These are phyloP conservation scores for Komagataea norvegica DNA, from an alignment of 1,139 yeast genomes.

Conservation along the genomic window DNA sequence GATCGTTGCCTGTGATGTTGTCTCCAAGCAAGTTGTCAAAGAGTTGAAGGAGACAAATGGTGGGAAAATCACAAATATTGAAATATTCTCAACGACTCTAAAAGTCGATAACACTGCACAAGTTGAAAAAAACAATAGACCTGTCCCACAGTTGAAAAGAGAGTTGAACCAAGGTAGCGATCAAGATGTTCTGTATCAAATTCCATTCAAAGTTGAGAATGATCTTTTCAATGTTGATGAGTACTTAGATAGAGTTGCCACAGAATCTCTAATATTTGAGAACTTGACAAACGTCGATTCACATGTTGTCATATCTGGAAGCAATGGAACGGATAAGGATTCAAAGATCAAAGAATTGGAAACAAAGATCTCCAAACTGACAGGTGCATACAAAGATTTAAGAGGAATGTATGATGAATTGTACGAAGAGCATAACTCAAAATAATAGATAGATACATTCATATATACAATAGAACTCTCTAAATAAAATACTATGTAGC, in stretches of 20 bases:
- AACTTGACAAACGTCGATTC: slow-evolving; percentile 38
- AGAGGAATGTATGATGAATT: slow-evolving; percentile 59
- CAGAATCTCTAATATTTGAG: slow-evolving; percentile 49
- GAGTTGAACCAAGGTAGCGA: slow-evolving; percentile 42
- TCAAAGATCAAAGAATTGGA: slow-evolving; percentile 35
- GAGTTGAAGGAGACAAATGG: slow-evolving; percentile 49
- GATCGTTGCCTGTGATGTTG: slow-evolving; percentile 64
- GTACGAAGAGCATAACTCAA: slow-evolving; percentile 48
- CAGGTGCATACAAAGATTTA: slow-evolving; percentile 55
- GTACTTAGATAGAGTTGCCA: slow-evolving; percentile 45
- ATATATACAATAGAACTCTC: no score
- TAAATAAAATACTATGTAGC: neutral
- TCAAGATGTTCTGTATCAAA: slow-evolving; percentile 50
- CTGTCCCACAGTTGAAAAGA: slow-evolving; percentile 56
- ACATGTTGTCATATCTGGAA: slow-evolving; percentile 27
- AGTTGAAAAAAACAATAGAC: slow-evolving; percentile 21
- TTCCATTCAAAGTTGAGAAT: slow-evolving; percentile 27
- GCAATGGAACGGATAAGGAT: slow-evolving; percentile 19
- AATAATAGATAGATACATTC: slow-evolving; percentile 29
- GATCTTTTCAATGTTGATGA: slow-evolving; percentile 31
- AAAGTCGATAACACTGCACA: slow-evolving; percentile 11
- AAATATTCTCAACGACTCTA: slow-evolving; percentile 24
- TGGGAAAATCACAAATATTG: slow-evolving; percentile 35
- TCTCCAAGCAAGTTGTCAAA: slow-evolving; percentile 71
- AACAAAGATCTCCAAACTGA: slow-evolving; percentile 44